A percentile compares a stretch with the other conserved stretches of the same genome.
These are phyloP conservation scores for Apiotrichum mycotoxinovorans DNA, from an alignment of 1,284 basidiomycete species.

Conservation along the genomic window DNA sequence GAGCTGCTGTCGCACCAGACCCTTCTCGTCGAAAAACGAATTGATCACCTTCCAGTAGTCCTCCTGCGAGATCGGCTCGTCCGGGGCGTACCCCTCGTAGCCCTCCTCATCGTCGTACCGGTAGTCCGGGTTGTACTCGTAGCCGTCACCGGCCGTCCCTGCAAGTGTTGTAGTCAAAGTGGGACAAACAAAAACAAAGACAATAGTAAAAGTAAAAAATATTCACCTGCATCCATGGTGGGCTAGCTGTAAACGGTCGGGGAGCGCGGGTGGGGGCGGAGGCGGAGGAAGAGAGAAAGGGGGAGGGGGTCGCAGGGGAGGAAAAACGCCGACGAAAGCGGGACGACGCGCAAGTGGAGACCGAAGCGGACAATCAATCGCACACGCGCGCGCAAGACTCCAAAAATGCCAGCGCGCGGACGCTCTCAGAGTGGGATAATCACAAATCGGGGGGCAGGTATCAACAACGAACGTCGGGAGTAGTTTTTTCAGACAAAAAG, in stretches of 20 bases:
- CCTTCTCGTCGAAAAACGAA: slow-evolving; percentile 95
- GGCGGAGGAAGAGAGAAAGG: not conserved
- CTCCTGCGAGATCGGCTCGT: slow-evolving; percentile 75
- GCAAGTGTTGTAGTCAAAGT: slow-evolving; percentile 26
- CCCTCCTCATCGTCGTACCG: slow-evolving; percentile 23
- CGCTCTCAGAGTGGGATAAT: no score
- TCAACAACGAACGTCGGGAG: no score
- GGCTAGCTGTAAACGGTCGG: not conserved
- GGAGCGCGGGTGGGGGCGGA: not conserved
- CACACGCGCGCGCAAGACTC: no score
- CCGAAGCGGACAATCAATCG: no score
- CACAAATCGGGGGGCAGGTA: no score
- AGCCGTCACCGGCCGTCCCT: slow-evolving; percentile 30
- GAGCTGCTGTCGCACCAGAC: slow-evolving; percentile 94
- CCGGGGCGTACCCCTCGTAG: slow-evolving; percentile 54
- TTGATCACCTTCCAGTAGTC: slow-evolving; percentile 95
- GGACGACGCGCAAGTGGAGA: no score
- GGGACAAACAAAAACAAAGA: not conserved
- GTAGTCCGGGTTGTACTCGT: slow-evolving; percentile 36
- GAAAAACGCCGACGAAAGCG: no score
- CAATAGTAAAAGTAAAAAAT: slow-evolving; percentile 13
- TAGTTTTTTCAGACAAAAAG: no score
- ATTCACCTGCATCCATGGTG: slow-evolving; percentile 48
- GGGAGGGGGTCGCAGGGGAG: no score
- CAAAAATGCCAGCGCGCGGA: no score